phyloP scores from a whole-genome alignment of 169 alveolate species.

The Cryptosporidium ubiquitum region DNA sequence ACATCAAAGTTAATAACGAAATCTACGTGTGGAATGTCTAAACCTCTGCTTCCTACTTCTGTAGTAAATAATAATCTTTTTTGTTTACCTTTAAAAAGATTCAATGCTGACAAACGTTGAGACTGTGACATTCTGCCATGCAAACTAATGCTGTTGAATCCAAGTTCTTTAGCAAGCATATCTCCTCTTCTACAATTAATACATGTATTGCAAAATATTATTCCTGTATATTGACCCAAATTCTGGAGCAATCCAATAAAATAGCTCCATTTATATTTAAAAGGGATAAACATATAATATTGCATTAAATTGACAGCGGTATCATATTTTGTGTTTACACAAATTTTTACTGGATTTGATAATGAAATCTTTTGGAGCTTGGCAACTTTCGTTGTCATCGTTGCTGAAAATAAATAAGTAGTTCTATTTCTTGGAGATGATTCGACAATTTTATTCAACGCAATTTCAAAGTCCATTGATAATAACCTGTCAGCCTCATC shows the following conservation, averaged over 20 bases:
- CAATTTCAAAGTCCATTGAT: conserved; percentile 97
- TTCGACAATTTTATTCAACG: conserved; percentile 92
- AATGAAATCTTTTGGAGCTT: conserved; percentile 96
- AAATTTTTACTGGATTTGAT: conserved; percentile 94
- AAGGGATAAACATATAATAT: conserved; percentile 93
- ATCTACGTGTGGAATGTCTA: conserved; percentile 97
- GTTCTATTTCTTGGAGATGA: conserved; percentile 92
- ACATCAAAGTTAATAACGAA: conserved; percentile 97
- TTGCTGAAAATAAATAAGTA: conserved; percentile 98
- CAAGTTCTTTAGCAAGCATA: conserved; percentile 88
- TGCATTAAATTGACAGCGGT: conserved; percentile 92
- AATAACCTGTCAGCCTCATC: conserved; percentile 97
- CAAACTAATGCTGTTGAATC: conserved; percentile 91
- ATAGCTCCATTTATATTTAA: conserved; percentile 93
- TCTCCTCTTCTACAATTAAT: conserved; percentile 88
- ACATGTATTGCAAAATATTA: conserved; percentile 95
- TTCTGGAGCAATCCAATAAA: conserved; percentile 87
- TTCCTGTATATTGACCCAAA: conserved; percentile 84
- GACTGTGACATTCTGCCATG: conserved; percentile 96
- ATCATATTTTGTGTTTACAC: conserved; percentile 89
- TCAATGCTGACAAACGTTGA: conserved; percentile 93
- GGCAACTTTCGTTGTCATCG: conserved; percentile 98
- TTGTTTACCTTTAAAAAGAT: conserved; percentile 87
- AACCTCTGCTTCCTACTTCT: conserved; percentile 99
- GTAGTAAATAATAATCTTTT: conserved; percentile 82